These are phyloP conservation scores for Clonostachys chloroleuca DNA, from an alignment of 2,329 filamentous ascomycete species.

Conservation along the genomic window DNA sequence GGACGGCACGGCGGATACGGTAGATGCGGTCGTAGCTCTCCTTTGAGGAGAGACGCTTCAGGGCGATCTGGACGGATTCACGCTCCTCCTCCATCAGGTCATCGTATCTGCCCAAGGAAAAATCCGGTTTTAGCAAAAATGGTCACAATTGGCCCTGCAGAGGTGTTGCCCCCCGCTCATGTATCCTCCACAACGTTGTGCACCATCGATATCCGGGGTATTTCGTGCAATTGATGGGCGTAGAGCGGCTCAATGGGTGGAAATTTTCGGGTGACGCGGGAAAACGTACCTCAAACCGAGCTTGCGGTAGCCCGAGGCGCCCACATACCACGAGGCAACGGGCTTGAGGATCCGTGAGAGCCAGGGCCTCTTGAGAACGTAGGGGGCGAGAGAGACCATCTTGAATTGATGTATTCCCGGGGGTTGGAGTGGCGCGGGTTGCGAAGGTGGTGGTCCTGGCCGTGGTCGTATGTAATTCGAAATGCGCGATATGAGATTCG, in stretches of 20 bases:
- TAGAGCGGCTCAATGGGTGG: too few relatives aligned
- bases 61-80: slow-evolving; percentile 78
- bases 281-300: slow-evolving; percentile 75
- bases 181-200: too few relatives aligned
- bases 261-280: too few relatives aligned
- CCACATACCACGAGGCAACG: slow-evolving; percentile 81
- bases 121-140: too few relatives aligned
- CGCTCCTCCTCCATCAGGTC: slow-evolving; percentile 93
- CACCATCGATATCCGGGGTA: too few relatives aligned
- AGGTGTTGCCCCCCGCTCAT: too few relatives aligned
- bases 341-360: slow-evolving; percentile 73
- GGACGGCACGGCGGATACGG: slow-evolving; percentile 92
- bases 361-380: slow-evolving; percentile 81
- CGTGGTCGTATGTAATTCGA: too few relatives aligned
- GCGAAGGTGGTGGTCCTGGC: too few relatives aligned
- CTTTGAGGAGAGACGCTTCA: slow-evolving; percentile 86
- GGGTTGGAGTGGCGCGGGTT: too few relatives aligned
- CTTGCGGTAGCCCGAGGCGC: slow-evolving; percentile 88
- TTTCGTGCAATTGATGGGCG: too few relatives aligned
- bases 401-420: slow-evolving; percentile 16
- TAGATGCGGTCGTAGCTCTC: slow-evolving; percentile 96
- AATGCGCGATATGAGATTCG: background rate
- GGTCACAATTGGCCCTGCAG: too few relatives aligned
- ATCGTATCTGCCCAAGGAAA: slow-evolving; percentile 65
- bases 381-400: slow-evolving; percentile 72